Percentiles rank a stretch among this genome's conserved stretches.
These are phyloP conservation scores for Kodamaea hsintzibuensis DNA, from an alignment of 805 yeast genomes.

Conservation along the genomic window DNA sequence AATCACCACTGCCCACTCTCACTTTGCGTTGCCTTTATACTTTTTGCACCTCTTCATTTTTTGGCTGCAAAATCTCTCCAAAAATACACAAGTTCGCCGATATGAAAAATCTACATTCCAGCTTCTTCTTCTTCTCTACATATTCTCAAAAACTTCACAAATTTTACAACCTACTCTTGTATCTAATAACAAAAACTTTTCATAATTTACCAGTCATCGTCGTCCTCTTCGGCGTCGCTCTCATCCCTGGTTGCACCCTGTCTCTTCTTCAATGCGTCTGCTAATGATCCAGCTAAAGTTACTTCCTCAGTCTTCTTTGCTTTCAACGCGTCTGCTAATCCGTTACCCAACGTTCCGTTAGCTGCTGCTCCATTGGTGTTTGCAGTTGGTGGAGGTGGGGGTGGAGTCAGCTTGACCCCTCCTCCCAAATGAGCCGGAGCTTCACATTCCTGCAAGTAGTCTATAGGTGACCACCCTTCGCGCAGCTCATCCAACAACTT, in stretches of 20 bases:
- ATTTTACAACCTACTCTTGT: not conserved
- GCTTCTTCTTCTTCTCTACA: not conserved
- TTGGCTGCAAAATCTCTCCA: not conserved
- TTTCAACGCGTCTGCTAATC: constrained; percentile 68
- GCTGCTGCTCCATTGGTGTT: constrained; percentile 15
- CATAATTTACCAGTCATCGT: constrained; percentile 25
- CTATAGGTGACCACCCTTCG: constrained; percentile 98
- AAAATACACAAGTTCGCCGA: too few species aligned
- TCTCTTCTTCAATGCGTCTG: constrained; percentile 81
- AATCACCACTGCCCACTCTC: too few species aligned
- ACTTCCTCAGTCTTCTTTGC: constrained; percentile 63
- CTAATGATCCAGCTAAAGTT: constrained; percentile 78
- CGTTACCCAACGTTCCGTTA: constrained; percentile 43
- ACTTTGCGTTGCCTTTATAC: too few species aligned
- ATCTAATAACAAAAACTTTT: constrained; percentile 2
- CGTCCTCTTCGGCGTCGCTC: constrained; percentile 71
- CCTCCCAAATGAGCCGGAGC: constrained; percentile 38
- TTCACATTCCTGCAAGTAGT: constrained; percentile 69
- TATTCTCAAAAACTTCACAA: not conserved
- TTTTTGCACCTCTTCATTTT: too few species aligned
- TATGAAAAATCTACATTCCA: not conserved
- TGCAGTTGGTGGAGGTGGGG: constrained; percentile 39
- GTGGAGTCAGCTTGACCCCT: constrained; percentile 20
- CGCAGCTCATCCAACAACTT: constrained; percentile 68
- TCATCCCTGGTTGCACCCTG: constrained; percentile 63